These are phyloP conservation scores for Tephrocybe rancida DNA, from an alignment of 768 basidiomycete species.

Conservation along the genomic window DNA sequence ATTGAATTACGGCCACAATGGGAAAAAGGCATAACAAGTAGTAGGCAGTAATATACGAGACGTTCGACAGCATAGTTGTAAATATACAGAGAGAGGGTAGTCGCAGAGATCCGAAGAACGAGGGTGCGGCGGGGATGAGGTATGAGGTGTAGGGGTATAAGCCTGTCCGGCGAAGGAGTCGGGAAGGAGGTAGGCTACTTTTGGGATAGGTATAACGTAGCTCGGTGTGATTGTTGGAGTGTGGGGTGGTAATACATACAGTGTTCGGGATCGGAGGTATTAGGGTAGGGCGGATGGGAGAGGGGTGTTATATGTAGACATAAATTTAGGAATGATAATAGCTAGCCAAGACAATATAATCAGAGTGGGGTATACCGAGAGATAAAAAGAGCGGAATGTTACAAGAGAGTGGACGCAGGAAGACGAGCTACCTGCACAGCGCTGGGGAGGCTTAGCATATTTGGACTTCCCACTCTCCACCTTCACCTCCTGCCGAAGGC, in stretches of 20 bases:
- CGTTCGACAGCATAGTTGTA: slow-evolving; percentile 13
- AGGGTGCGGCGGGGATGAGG: neutral
- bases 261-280: neutral
- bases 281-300: slow-evolving; percentile 1
- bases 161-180: slow-evolving; percentile 10
- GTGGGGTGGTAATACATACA: slow-evolving; percentile 24
- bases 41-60: slow-evolving; percentile 16
- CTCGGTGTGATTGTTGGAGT: slow-evolving; percentile 3
- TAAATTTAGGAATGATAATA: slow-evolving; percentile 17
- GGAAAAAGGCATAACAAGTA: slow-evolving; percentile 10
- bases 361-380: slow-evolving; percentile 12
- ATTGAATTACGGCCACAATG: slow-evolving; percentile 9
- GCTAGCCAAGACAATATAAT: slow-evolving; percentile 15
- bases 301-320: slow-evolving; percentile 12
- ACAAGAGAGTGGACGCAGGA: slow-evolving; percentile 1
- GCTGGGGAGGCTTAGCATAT: slow-evolving; percentile 64
- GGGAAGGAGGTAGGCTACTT: slow-evolving; percentile 22
- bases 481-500: slow-evolving; percentile 62
- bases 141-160: slow-evolving; percentile 11
- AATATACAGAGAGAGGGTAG: slow-evolving; percentile 14
- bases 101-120: slow-evolving; percentile 5
- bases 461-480: slow-evolving; percentile 81
- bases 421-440: no score
- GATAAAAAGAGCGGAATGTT: slow-evolving; percentile 4
- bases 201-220: slow-evolving; percentile 22